Evolutionary conservation across 345 rosid genomes (phyloP), one percentile per base, ranked within the genome.

Genomic region (Turritis glabra): DNA sequence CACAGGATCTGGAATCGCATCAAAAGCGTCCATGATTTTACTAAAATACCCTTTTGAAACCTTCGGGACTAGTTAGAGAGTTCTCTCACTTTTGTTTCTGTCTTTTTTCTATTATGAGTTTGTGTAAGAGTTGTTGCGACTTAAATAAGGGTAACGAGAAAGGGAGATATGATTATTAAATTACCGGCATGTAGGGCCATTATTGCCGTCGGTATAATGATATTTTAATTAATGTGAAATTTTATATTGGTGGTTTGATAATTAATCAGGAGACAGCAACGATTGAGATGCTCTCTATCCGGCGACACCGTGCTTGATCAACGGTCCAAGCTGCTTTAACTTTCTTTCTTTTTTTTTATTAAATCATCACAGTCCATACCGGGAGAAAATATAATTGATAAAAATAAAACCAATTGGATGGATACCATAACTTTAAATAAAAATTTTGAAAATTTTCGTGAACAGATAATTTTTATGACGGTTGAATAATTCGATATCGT

Each of bases 101-200:
- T 33, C 5, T 18, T 2, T 66, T 3, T 48, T 67, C 11, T 43
- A 2, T 35, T 25, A 4, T 47, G 38, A 29, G 6, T 5, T 4
- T 19, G 14, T 37, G 41, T 37, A 12, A 18, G 22, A 3, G 53
- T n/a, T n/a, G n/a, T n/a, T n/a, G n/a, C n/a, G n/a, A n/a, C n/a
- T n/a, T n/a, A n/a, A n/a, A n/a, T n/a, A n/a, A 52, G 32, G 29
- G 29, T 38, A 55, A 30, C 4, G 10, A 0, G 40, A 54, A 17
- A 23, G 43, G 43, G 27, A 21, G 54, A 63, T 25, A 52, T 52
- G 3, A 25, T 59, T 43, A 6, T 43, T 67, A 47, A 67, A 26
- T 55, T 9, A 14, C 77, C 64, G 77, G 77, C 80, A 77, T 72
- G 77, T 77, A 55, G 80, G 80, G 9, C 64, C 80, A 57, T 46